Percentiles rank a stretch among this genome's conserved stretches.
These are phyloP conservation scores for Corylus heterophylla DNA, from an alignment of 306 rosid genomes.

Conservation along the genomic window DNA sequence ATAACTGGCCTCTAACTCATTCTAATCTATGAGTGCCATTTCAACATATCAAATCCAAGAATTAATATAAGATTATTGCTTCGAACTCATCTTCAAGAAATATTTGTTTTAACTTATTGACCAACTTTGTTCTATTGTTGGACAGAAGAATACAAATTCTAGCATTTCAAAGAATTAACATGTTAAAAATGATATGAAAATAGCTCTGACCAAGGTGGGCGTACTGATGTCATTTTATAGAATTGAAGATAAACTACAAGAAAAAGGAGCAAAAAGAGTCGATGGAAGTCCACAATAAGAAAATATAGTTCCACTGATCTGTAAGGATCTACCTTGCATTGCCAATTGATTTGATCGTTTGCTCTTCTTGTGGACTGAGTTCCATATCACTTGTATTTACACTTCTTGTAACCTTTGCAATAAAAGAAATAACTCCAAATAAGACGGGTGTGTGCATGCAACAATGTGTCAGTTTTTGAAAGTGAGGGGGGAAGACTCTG, in stretches of 20 bases:
- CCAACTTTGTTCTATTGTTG: not conserved
- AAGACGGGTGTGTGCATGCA: not conserved
- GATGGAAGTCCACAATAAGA: not conserved
- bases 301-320: constrained; percentile 4
- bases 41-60: not conserved
- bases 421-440: constrained; percentile 17
- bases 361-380: constrained; percentile 81
- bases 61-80: not conserved
- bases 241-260: not conserved
- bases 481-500: not conserved
- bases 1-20: not conserved
- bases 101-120: not conserved
- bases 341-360: constrained; percentile 68
- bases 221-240: not conserved
- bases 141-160: not conserved
- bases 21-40: not conserved
- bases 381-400: constrained; percentile 41
- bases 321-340: constrained; percentile 63
- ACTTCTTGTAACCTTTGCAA: constrained; percentile 70
- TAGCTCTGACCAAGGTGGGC: not conserved
- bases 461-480: not conserved
- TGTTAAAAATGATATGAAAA: not conserved
- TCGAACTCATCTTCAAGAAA: not conserved
- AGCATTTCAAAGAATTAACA: not conserved
- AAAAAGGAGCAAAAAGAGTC: not conserved